These are phyloP conservation scores for Epichloe baconii DNA, from an alignment of 2,329 filamentous ascomycete species.

Conservation along the genomic window DNA sequence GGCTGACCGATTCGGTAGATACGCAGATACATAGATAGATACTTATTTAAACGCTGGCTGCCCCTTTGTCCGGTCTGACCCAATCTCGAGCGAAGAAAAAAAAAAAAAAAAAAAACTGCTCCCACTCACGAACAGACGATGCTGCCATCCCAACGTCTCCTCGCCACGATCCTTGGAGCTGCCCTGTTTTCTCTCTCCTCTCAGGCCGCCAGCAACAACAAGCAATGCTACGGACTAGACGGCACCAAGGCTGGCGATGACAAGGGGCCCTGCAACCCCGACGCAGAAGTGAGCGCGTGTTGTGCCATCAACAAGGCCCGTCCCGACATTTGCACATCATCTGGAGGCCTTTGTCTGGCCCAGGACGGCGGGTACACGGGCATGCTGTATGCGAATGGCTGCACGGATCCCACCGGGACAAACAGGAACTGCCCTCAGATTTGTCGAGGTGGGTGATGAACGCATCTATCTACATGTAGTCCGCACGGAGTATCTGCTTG, in stretches of 20 bases:
- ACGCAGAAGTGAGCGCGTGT: conserved; percentile 10
- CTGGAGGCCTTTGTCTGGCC: conserved; percentile 10
- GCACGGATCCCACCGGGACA: conserved; percentile 9
- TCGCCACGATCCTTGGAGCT: not conserved
- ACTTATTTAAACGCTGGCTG: no score
- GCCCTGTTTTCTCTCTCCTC: not conserved
- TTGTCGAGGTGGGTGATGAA: conserved; percentile 6
- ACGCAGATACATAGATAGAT: no score
- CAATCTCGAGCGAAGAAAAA: no score
- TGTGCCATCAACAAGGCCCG: conserved; percentile 9
- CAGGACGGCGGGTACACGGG: conserved; percentile 8
- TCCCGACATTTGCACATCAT: conserved; percentile 12
- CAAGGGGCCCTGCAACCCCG: conserved; percentile 8
- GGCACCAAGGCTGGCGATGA: not conserved
- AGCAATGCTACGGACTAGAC: not conserved
- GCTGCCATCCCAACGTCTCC: not conserved
- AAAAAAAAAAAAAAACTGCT: no score
- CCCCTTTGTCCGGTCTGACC: no score
- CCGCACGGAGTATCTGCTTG: no score
- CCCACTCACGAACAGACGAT: not conserved
- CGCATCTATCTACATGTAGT: no score
- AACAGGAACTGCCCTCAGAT: conserved; percentile 8
- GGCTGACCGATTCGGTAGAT: no score
- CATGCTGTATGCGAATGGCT: conserved; percentile 11
- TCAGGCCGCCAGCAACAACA: not conserved